Percentiles rank a stretch among this genome's conserved stretches.
phyloP scores from a whole-genome alignment of 805 yeast species.

The Yarrowia porcina region DNA sequence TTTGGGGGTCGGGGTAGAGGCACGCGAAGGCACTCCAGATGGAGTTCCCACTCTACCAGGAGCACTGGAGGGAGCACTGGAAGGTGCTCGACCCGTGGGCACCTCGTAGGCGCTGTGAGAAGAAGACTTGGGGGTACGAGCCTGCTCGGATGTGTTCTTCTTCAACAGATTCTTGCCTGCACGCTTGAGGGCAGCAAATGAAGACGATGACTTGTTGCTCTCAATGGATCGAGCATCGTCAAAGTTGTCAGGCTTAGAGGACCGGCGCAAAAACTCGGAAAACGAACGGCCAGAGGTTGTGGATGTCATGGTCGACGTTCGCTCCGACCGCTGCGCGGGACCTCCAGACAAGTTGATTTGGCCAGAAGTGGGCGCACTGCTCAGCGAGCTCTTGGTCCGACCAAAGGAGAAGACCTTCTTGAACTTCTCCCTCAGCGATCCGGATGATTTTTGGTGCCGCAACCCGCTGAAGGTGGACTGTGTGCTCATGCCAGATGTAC shows the following conservation, averaged over 20 bases:
- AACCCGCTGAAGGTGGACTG: neutral
- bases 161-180: constrained; percentile 13
- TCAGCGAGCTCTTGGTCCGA: neutral
- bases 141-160: constrained; percentile 1
- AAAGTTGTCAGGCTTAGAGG: constrained; percentile 13
- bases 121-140: constrained; percentile 4
- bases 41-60: neutral
- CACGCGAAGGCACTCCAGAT: neutral
- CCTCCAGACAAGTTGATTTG: neutral
- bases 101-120: neutral
- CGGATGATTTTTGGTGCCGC: constrained; percentile 10
- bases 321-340: neutral
- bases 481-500: constrained; percentile 7
- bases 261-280: constrained; percentile 12
- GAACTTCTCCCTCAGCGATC: constrained; percentile 9
- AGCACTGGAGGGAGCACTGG: neutral
- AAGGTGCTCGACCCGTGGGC: neutral
- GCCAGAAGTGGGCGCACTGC: neutral
- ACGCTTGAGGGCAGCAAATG: constrained; percentile 10
- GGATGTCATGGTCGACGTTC: constrained; percentile 14
- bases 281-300: constrained; percentile 11
- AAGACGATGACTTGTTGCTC: neutral
- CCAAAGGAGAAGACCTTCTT: constrained; percentile 16
- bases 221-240: neutral
- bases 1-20: neutral